phyloP scores from a whole-genome alignment of 192 early-diverging fungal species.

The Haplosporangium gracile region DNA sequence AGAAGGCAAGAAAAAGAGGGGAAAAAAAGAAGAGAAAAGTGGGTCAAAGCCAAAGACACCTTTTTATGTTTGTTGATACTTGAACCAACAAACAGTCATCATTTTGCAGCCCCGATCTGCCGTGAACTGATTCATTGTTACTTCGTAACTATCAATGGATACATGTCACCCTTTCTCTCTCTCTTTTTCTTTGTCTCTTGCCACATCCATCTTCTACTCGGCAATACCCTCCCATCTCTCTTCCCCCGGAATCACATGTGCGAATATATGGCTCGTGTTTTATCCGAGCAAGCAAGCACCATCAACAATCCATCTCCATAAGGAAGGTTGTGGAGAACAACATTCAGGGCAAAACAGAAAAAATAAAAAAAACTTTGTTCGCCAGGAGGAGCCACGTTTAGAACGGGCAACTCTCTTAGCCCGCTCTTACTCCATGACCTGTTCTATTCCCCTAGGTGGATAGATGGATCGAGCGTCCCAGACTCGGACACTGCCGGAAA shows the following conservation, averaged over 20 bases:
- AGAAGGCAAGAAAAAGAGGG: not conserved
- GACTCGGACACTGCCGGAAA: conserved; percentile 15
- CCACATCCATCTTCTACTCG: not conserved
- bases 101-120: not conserved
- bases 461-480: not conserved
- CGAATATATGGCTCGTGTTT: not conserved
- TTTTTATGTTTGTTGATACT: not conserved
- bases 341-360: not conserved
- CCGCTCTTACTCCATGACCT: not conserved
- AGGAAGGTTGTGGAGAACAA: conserved; percentile 5
- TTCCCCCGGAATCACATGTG: not conserved
- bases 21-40: conserved; percentile 7
- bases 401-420: conserved; percentile 14
- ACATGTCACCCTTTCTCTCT: too few species aligned
- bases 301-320: not conserved
- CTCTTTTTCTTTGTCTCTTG: too few species aligned
- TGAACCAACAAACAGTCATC: not conserved
- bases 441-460: not conserved
- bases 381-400: not conserved
- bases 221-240: not conserved
- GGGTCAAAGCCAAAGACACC: not conserved
- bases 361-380: not conserved
- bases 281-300: not conserved
- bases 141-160: too few species aligned
- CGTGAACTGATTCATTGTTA: too few species aligned